Percentiles rank a stretch among this genome's conserved stretches.
Evolutionary conservation across 2,329 filamentous ascomycete genomes (phyloP).

Genomic region (Nakataea oryzae): DNA sequence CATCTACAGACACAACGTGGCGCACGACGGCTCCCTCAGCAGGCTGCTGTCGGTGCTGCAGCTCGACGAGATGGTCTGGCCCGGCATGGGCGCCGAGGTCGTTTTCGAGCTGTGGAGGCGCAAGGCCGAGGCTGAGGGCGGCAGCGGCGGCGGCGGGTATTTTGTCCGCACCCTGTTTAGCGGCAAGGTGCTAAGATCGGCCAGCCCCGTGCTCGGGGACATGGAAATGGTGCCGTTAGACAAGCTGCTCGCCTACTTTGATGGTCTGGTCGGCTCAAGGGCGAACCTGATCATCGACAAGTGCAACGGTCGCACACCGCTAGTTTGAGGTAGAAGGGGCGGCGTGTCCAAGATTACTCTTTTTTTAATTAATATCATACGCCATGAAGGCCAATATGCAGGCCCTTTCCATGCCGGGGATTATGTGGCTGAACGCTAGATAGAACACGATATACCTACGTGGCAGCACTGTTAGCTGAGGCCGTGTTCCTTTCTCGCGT

Average conservation of each 20-base stretch:
- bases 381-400: too few species aligned
- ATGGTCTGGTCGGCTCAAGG: constrained; percentile 52
- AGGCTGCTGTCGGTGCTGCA: constrained; percentile 61
- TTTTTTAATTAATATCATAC: too few species aligned
- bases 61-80: constrained; percentile 70
- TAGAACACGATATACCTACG: neutral
- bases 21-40: constrained; percentile 67
- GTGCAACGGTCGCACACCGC: constrained; percentile 6
- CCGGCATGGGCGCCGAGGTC: constrained; percentile 71
- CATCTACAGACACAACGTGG: constrained; percentile 63
- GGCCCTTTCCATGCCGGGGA: neutral
- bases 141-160: constrained; percentile 16
- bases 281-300: constrained; percentile 22
- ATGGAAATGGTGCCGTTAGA: constrained; percentile 64
- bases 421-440: neutral
- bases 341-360: too few species aligned
- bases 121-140: constrained; percentile 10
- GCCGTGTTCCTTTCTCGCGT: constrained; percentile 40
- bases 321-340: too few species aligned
- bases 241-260: constrained; percentile 57
- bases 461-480: neutral
- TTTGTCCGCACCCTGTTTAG: constrained; percentile 63
- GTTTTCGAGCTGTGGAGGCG: constrained; percentile 63
- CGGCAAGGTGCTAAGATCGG: constrained; percentile 55
- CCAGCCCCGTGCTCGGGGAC: constrained; percentile 53